Evolutionary conservation across 2,329 filamentous ascomycete species (phyloP).

Genomic region (Mariannaea elegans): DNA sequence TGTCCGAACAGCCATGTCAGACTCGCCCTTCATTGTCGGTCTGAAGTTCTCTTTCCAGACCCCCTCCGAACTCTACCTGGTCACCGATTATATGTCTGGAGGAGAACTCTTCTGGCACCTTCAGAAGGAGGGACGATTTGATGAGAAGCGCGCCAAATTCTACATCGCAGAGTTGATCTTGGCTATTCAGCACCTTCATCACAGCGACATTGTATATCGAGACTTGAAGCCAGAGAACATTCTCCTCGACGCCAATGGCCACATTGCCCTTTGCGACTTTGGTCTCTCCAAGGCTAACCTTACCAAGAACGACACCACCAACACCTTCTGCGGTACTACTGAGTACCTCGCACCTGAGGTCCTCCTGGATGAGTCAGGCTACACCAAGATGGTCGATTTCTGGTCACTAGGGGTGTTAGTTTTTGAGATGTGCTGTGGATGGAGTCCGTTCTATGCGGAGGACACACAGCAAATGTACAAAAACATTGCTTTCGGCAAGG

Average conservation of each 20-base stretch:
- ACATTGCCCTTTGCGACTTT: constrained; percentile 98
- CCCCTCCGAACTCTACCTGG: constrained; percentile 94
- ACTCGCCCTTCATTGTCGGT: constrained; percentile 97
- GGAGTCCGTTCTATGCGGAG: constrained; percentile 98
- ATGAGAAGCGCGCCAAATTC: constrained; percentile 94
- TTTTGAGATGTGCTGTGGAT: constrained; percentile 99
- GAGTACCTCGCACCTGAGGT: constrained; percentile 98
- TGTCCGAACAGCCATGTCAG: constrained; percentile 92
- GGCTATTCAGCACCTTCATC: constrained; percentile 92
- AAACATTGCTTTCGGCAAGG: constrained; percentile 99
- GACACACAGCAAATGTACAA: constrained; percentile 99
- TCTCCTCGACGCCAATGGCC: constrained; percentile 92
- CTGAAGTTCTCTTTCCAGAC: constrained; percentile 99
- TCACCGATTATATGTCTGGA: constrained; percentile 99
- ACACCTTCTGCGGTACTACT: constrained; percentile 98
- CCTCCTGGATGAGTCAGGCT: constrained; percentile 92
- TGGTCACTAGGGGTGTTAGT: constrained; percentile 98
- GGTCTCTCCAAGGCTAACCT: constrained; percentile 97
- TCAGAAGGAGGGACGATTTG: constrained; percentile 95
- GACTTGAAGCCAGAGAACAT: constrained; percentile 99
- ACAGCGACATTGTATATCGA: constrained; percentile 97
- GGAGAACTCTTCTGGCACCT: constrained; percentile 99
- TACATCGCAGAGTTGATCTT: constrained; percentile 98
- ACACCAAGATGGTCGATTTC: constrained; percentile 99
- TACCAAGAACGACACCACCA: constrained; percentile 96